Percentiles rank a stretch among this genome's conserved stretches.
phyloP scores from a whole-genome alignment of 2,329 filamentous ascomycete species.

The Biscogniauxia sp. region DNA sequence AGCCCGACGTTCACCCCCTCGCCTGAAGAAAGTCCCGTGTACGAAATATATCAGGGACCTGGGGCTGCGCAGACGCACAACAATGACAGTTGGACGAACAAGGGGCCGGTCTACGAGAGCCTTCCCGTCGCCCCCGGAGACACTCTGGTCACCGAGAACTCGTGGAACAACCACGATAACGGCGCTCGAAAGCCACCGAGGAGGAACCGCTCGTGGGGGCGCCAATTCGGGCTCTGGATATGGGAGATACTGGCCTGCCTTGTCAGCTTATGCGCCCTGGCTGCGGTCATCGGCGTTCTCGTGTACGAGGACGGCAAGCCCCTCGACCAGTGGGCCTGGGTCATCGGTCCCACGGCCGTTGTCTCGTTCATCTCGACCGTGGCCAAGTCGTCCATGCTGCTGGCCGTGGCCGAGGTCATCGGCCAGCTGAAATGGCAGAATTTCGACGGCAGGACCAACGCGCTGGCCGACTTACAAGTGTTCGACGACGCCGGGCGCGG shows the following conservation, averaged over 20 bases:
- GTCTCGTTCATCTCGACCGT: conserved; percentile 13
- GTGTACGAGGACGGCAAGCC: conserved; percentile 10
- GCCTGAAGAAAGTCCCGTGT: neutral
- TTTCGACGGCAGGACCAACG: conserved; percentile 2
- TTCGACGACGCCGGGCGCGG: conserved; percentile 10
- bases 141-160: neutral
- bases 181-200: neutral
- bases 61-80: neutral
- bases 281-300: conserved; percentile 9
- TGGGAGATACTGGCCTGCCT: neutral
- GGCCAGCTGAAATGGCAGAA: conserved; percentile 15
- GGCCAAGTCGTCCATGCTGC: conserved; percentile 12
- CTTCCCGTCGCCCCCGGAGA: neutral
- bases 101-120: neutral
- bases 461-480: conserved; percentile 6
- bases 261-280: conserved; percentile 45
- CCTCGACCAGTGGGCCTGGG: conserved; percentile 10
- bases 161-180: neutral
- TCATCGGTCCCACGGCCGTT: conserved; percentile 13
- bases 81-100: neutral
- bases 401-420: conserved; percentile 10
- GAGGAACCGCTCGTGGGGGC: neutral
- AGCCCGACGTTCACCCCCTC: neutral
- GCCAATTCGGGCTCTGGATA: neutral
- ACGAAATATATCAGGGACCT: neutral